Evolutionary conservation across 2,329 filamentous ascomycete genomes (phyloP).

Genomic region (Botryotinia globosa): DNA sequence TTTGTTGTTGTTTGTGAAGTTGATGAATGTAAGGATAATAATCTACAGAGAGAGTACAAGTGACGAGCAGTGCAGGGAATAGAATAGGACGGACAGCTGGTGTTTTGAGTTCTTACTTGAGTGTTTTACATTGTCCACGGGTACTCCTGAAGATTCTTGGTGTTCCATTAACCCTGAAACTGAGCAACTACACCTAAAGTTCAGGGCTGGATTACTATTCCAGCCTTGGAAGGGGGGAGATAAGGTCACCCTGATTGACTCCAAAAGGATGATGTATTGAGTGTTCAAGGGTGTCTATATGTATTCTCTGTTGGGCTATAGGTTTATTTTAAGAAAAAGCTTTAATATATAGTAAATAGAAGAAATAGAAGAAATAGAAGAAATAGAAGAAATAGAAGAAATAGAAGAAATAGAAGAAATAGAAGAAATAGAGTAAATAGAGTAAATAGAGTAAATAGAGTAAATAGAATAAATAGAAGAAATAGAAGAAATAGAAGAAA

Average conservation of each 20-base stretch:
- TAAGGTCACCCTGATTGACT: background rate
- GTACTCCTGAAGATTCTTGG: background rate
- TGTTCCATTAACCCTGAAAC: background rate
- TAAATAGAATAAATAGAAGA: too few species aligned
- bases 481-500: too few species aligned
- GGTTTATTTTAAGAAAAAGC: background rate
- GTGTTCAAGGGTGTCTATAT: too few species aligned
- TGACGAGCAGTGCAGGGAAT: background rate
- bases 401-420: too few species aligned
- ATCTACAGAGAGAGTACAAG: background rate
- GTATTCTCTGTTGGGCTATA: too few species aligned
- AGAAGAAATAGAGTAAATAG: too few species aligned
- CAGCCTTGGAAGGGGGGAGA: background rate
- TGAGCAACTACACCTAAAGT: background rate
- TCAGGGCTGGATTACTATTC: too few species aligned
- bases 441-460: too few species aligned
- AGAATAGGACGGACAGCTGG: conserved; percentile 13
- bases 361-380: too few species aligned
- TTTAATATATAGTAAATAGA: too few species aligned
- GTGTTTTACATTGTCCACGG: background rate
- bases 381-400: too few species aligned
- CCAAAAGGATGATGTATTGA: too few species aligned
- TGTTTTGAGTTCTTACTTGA: background rate
- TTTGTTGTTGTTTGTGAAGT: background rate
- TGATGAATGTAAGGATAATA: background rate